These are phyloP conservation scores for Suhomyces tanzawaensis DNA, from an alignment of 805 yeast genomes.

Conservation along the genomic window DNA sequence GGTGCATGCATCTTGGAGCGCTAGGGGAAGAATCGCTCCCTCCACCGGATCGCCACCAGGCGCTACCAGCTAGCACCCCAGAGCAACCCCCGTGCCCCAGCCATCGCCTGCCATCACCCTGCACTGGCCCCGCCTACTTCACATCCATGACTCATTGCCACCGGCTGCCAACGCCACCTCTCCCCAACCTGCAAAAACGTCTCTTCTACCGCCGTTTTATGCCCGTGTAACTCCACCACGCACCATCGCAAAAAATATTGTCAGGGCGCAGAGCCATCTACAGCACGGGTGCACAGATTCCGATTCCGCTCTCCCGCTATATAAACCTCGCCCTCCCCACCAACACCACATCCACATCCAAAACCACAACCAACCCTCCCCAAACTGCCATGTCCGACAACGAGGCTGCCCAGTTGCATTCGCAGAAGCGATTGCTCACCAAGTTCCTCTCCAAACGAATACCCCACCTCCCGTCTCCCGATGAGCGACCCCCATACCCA, in stretches of 20 bases:
- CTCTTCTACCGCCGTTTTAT: no score
- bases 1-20: no score
- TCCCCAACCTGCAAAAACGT: no score
- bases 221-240: no score
- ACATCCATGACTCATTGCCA: no score
- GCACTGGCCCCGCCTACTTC: no score
- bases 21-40: no score
- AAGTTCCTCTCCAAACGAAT: conserved; percentile 36
- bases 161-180: no score
- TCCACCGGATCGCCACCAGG: no score
- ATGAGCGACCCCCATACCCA: conserved; percentile 50
- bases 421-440: conserved; percentile 35
- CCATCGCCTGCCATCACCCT: no score
- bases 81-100: no score
- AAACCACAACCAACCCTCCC: not conserved
- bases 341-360: not conserved
- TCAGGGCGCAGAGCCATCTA: not conserved
- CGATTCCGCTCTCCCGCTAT: not conserved
- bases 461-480: conserved; percentile 50
- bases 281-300: not conserved
- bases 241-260: not conserved
- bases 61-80: no score
- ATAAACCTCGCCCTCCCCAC: not conserved
- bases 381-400: conserved; percentile 1
- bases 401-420: conserved; percentile 14